Conservation (phyloP, 2,329 filamentous ascomycete genomes). For the Paecilomyces variotii region DNA sequence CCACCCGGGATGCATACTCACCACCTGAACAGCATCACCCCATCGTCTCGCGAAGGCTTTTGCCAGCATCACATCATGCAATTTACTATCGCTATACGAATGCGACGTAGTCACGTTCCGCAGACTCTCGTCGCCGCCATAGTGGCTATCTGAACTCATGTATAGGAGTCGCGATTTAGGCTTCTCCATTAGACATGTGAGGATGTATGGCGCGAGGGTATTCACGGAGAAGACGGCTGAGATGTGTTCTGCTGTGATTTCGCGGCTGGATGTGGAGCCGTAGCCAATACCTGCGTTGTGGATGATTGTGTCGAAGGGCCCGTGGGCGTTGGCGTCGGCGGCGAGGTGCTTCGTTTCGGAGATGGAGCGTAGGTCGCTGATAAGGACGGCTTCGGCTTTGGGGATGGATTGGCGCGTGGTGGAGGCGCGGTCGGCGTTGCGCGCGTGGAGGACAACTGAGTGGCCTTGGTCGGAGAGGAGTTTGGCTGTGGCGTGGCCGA, state of each 20-base stretch:
- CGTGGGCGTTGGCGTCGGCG: neutral
- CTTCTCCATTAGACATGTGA: neutral
- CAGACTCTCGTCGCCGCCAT: neutral
- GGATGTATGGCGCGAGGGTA: neutral
- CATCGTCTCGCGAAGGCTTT: neutral
- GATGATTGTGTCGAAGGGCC: neutral
- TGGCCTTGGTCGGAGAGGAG: constrained; percentile 35
- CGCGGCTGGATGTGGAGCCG: too few relatives aligned
- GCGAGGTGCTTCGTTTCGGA: neutral
- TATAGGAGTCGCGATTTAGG: neutral
- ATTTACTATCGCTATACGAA: neutral
- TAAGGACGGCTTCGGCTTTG: neutral
- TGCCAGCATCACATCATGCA: neutral
- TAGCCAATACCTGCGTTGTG: neutral
- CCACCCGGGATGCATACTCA: neutral
- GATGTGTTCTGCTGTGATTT: neutral
- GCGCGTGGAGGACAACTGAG: neutral
- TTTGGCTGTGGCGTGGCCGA: constrained; percentile 46
- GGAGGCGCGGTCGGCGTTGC: neutral
- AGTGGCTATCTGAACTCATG: neutral
- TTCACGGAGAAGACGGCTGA: neutral
- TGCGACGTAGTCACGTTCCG: neutral
- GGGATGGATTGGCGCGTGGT: too few relatives aligned
- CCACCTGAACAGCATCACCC: neutral
- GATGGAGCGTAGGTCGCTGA: neutral